Base-by-base conservation (phyloP, 495 filamentous ascomycete species). In the Parathielavia appendiculata region DNA sequence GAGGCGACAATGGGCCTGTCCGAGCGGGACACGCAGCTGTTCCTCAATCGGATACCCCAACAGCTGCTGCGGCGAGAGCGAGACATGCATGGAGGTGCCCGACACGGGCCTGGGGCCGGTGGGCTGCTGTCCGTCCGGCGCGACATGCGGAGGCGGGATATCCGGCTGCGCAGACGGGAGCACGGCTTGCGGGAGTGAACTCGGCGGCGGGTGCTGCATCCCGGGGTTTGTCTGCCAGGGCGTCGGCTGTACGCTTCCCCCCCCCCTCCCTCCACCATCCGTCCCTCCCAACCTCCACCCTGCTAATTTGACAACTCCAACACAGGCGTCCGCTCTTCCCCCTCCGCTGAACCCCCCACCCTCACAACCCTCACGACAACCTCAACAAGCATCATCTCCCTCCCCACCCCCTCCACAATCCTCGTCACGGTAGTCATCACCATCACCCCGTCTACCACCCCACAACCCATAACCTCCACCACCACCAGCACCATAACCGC, bases 171-270 rank as follows among this genome's bases (percentile, higher is more conserved):
- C 75, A 51, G 69, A 68, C 0, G 86, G 83, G 14, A 86, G 90
- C 69, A 80, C 81, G 13, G 76, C 79, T 22, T 98, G 93, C 66
- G 76, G 84, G 1, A 75, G 79, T 17, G 79, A 76, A 34, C 61
- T 86, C 16, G 92, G 91, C 5, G 91, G 91, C 1, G 92, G 92
- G 1, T 97, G 92, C 63, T 97, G 92, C 68, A 86, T 95, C 47
- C 78, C 86, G 1, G 88, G 87, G 1, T 96, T 86, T 66, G 78
- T 79, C 2, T 97, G 92, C 69, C 79, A 84, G n/a, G 79, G 80
- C 26, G 78, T 87, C 38, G 93, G 92, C 19, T 97, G 92, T 90
- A 66, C 81, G 83, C 80, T 52, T 48, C 32, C 52, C 30, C 41
- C 13, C 23, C 44, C 44, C 40, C 58, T 7, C 30, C 20, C 20